Evolutionary conservation across 1,139 yeast species (phyloP), one percentile per base, ranked within the genome.

Genomic region (Diutina ranongensis): DNA sequence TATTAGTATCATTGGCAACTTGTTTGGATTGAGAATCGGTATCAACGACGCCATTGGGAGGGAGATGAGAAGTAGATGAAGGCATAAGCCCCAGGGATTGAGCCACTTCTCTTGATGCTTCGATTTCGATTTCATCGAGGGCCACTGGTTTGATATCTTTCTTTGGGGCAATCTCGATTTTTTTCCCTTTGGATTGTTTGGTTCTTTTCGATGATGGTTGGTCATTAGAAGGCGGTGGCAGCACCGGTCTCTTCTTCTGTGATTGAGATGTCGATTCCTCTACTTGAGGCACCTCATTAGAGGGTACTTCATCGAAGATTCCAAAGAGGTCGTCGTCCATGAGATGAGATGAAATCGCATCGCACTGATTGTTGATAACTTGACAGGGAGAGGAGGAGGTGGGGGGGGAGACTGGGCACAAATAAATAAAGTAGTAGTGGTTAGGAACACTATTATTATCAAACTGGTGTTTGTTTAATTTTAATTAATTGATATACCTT

Each of bases 121-220:
- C 97, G 49, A 87, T 85, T 58, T 89, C 97, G 46, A 89, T 78
- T 3, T 87, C 75, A 63, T 89, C 97, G 0, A 94, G 85, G 20
- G 88, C 95, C 33, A 86, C 81, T 0, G 96, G 88, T 49, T 65
- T 67, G 28, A 67, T 59, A n/a, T 40, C 25, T 27, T 40, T 40
- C 27, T 40, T 40, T 18, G 44, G 35, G 15, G 19, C 28, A 9
- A 28, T 40, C 21, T 8, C 44, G 46, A 35, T 52, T 54, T 46
- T 49, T 50, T 32, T 44, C 49, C 13, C 35, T 33, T 31, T 47
- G 46, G 33, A 46, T 46, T 33, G 52, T 52, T 34, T 44, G 16
- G 44, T 28, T n/a, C 45, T 46, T 38, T 45, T 44, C 28, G 9
- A 21, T 36, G 13, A 15, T 40, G 18, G 46, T 21, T 25, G 20